Percentiles rank a stretch among this genome's conserved stretches.
These are phyloP conservation scores for Naganishia vishniacii DNA, from an alignment of 768 basidiomycete species.

Conservation along the genomic window DNA sequence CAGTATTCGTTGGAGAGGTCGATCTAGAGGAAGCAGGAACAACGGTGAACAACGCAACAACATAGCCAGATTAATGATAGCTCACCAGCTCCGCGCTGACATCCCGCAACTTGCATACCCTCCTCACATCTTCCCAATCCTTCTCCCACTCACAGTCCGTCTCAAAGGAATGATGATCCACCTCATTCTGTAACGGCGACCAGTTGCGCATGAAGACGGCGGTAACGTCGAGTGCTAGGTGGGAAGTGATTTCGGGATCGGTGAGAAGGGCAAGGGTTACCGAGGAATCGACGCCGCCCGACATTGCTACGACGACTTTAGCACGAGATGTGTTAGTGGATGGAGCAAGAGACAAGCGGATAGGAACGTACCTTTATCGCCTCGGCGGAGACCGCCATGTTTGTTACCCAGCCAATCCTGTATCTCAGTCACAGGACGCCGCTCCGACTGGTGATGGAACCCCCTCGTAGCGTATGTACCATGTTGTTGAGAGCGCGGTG, in stretches of 20 bases:
- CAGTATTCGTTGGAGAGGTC: conserved; percentile 89
- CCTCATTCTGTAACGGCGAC: conserved; percentile 49
- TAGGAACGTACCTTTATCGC: not conserved
- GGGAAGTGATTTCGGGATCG: conserved; percentile 12
- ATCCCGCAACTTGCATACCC: conserved; percentile 66
- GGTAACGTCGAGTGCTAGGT: conserved; percentile 60
- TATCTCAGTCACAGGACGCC: not conserved
- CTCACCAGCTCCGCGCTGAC: conserved; percentile 70
- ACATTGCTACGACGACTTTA: conserved; percentile 84
- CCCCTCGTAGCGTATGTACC: too few species aligned
- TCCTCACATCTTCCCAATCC: conserved; percentile 85
- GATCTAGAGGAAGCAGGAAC: conserved; percentile 53
- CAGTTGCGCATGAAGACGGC: conserved; percentile 96
- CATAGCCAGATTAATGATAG: conserved; percentile 1
- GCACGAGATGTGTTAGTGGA: not conserved
- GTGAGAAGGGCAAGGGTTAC: conserved; percentile 73
- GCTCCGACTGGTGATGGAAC: not conserved
- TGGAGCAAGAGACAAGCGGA: not conserved
- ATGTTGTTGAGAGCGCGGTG: too few species aligned
- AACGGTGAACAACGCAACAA: not conserved
- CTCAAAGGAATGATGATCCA: conserved; percentile 58
- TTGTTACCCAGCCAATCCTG: conserved; percentile 6
- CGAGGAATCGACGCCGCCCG: conserved; percentile 91
- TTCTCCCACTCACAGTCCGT: conserved; percentile 96
- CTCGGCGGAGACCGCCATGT: not conserved